Base-by-base conservation (phyloP, 306 rosid species). In the Vicia faba region DNA sequence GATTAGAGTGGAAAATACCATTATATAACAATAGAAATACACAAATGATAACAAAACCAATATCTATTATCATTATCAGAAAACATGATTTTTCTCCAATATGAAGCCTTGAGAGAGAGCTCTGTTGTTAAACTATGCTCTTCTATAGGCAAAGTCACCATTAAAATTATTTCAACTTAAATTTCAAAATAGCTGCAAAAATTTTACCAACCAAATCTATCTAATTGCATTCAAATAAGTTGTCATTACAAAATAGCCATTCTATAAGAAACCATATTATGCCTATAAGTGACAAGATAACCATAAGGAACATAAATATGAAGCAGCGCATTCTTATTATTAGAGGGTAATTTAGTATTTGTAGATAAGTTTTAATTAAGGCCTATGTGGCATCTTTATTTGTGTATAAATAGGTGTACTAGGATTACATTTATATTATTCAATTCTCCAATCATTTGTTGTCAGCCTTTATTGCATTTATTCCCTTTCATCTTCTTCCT, bases 261-360 rank as follows among this genome's bases (percentile, higher is more conserved):
- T 62, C 69, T 49, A 59, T 67, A 44, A 48, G 39, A 59, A 38
- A 50, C 58, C 13, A 75, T 44, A 60, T 60, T 67, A 59, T 48
- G 56, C 69, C 31, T 43, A 3, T 59, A 23, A 25, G 51, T 48
- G 29, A 25, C 26, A 67, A 75, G 7, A 68, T 66, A 49, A 39
- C 10, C 38, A 58, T 38, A 49, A 6, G 14, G 33, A 58, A 36
- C 26, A 46, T 66, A 41, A 44, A 44, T 36, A 41, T 11, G 45
- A 11, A 59, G 44, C 64, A 25, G 18, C 0, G 49, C 51, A 11
- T 45, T 66, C 59, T 45, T 46, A n/a, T n/a, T n/a, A n/a, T n/a
- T n/a, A n/a, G n/a, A n/a, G n/a, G n/a, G n/a, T n/a, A n/a, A n/a
- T n/a, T n/a, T n/a, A n/a, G n/a, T n/a, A n/a, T n/a, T n/a, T n/a